Percentiles rank a stretch among this genome's conserved stretches.
These are phyloP conservation scores for Scleroderma citrinum DNA, from an alignment of 768 basidiomycete genomes.

Conservation along the genomic window DNA sequence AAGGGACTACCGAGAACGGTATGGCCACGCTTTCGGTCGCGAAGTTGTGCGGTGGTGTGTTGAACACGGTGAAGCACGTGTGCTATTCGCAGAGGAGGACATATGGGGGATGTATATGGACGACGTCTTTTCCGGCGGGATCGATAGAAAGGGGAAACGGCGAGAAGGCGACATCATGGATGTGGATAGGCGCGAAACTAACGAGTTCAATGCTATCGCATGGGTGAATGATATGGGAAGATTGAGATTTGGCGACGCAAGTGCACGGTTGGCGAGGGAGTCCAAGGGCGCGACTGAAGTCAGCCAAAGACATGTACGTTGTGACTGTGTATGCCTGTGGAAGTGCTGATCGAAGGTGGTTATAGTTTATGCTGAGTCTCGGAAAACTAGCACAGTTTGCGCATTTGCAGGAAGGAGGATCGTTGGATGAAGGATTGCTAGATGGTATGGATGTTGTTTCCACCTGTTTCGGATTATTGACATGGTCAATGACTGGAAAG, in stretches of 20 bases:
- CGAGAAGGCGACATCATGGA: conserved; percentile 30
- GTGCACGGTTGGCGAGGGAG: conserved; percentile 57
- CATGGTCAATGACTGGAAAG: conserved; percentile 32
- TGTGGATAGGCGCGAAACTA: conserved; percentile 25
- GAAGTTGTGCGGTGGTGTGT: conserved; percentile 93
- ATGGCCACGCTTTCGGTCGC: conserved; percentile 78
- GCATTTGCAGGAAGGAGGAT: conserved; percentile 39
- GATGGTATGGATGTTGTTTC: conserved; percentile 41
- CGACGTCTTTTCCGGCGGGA: conserved; percentile 47
- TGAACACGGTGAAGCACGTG: conserved; percentile 78
- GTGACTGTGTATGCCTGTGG: neutral
- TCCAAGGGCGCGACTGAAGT: conserved; percentile 52
- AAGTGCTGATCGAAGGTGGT: conserved; percentile 5
- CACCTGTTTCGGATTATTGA: neutral
- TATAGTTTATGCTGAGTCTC: conserved; percentile 83
- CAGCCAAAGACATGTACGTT: conserved; percentile 67
- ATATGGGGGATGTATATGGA: conserved; percentile 60
- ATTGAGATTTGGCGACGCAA: conserved; percentile 58
- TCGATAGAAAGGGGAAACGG: conserved; percentile 17
- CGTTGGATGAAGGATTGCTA: conserved; percentile 45
- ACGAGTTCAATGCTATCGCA: conserved; percentile 50
- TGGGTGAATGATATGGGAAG: conserved; percentile 88
- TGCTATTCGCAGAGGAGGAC: conserved; percentile 74
- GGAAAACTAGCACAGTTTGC: conserved; percentile 84
- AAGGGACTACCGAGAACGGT: conserved; percentile 67